Base-by-base conservation (phyloP, 2,329 filamentous ascomycete species). In the Ophiocordyceps camponoti-leonardi region DNA sequence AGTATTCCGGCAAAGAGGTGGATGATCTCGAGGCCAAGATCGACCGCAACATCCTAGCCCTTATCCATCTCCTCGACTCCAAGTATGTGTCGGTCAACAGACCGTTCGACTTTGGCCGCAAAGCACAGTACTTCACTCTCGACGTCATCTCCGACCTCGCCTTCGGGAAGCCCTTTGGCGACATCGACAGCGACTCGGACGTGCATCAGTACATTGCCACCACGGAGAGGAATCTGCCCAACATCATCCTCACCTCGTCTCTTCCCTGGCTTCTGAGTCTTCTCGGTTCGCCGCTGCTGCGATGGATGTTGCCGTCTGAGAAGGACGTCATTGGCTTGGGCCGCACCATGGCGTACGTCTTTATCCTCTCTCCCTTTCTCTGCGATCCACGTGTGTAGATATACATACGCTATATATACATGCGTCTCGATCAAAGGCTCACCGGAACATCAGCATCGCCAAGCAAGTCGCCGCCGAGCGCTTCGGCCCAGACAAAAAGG, bases 101-200 rank as follows among this genome's bases (percentile, higher is more conserved):
- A 20, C 42, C 48, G 5, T 44, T 54, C 8, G 51, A 54, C 45
- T 44, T 54, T 28, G 50, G 47, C 71, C 44, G 67, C 63, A 71
- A 72, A 48, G 62, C 66, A 3, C 69, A 73, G 40, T 75, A 64
- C 58, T 69, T 77, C 46, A 73, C 72, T 0, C 58, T 77, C 5
- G 75, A 78, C 47, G 67, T 75, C 37, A 73, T 79, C 49, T 71
- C 66, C 31, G 65, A 67, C 41, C 54, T 78, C 5, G 69, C 68
- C 0, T 69, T 76, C 41, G 73, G 73, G 12, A 52, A 68, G 44
- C 54, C 64, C 0, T 72, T 75, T 48, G 71, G 71, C 13, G 69
- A 68, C 49, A 51, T 75, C 1, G 61, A 63, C n/a, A 52, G 60
- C 6, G 67, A 75, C 50, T 54, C 58, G 4, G 71, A 75, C 48